These are phyloP conservation scores for Diplodia mutila DNA, from an alignment of 2,329 filamentous ascomycete genomes.

Conservation along the genomic window DNA sequence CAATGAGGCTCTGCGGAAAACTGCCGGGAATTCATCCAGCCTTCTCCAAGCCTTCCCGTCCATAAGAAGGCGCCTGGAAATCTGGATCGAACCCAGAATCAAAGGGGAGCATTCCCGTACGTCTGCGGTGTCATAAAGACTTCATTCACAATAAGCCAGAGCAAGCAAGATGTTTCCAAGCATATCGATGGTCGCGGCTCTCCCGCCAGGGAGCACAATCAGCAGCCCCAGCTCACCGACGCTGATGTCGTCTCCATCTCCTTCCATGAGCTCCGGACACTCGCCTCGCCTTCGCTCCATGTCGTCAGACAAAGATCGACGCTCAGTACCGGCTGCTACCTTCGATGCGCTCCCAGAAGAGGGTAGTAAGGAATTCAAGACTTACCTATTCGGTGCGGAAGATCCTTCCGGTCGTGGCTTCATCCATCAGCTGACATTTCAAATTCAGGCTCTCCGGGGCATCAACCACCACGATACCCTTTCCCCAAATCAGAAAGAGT, in stretches of 20 bases:
- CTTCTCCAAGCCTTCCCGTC: neutral
- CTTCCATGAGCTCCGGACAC: neutral
- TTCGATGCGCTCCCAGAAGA: neutral
- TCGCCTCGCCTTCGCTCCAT: neutral
- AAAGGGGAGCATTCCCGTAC: neutral
- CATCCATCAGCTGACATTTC: neutral
- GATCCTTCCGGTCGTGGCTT: neutral
- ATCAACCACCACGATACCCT: neutral
- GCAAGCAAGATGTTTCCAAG: neutral
- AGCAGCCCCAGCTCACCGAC: neutral
- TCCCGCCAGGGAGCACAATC: neutral
- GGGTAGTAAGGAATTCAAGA: neutral
- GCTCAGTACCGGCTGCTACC: neutral
- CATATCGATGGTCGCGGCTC: slow-evolving; percentile 1
- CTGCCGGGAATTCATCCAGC: neutral
- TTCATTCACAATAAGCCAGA: neutral
- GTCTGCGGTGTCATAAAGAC: neutral
- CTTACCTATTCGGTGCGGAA: neutral
- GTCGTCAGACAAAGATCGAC: neutral
- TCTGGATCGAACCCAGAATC: neutral
- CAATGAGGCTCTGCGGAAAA: neutral
- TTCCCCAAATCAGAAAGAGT: neutral
- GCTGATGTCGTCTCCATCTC: neutral
- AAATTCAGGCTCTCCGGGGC: neutral
- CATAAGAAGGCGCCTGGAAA: neutral